These are phyloP conservation scores for Aspergillus novofumigatus DNA, from an alignment of 2,329 filamentous ascomycete species.

Conservation along the genomic window DNA sequence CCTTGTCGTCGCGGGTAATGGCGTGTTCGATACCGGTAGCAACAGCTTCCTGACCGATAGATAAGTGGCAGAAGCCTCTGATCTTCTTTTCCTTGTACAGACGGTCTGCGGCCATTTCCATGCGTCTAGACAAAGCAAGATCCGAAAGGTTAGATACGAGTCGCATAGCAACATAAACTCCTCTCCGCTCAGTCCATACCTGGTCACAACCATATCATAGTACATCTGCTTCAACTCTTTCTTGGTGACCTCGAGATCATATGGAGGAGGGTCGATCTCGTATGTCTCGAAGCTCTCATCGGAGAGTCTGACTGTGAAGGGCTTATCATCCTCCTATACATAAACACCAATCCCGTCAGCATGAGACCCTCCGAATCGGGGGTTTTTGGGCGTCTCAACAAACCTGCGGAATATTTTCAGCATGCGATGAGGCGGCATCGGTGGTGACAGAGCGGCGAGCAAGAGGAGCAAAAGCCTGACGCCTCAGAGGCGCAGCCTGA, in stretches of 20 bases:
- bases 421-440: conserved; percentile 86
- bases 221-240: conserved; percentile 99
- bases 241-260: conserved; percentile 92
- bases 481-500: conserved; percentile 55
- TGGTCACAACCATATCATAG: conserved; percentile 89
- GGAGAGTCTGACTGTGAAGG: conserved; percentile 86
- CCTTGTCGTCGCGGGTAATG: conserved; percentile 82
- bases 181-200: conserved; percentile 55
- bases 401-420: conserved; percentile 73
- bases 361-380: conserved; percentile 5
- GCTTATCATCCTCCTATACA: conserved; percentile 81
- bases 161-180: background rate
- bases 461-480: conserved; percentile 43
- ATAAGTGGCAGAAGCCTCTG: conserved; percentile 98
- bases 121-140: conserved; percentile 61
- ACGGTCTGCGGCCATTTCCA: conserved; percentile 99
- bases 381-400: conserved; percentile 41
- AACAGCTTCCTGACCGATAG: conserved; percentile 95
- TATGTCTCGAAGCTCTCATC: conserved; percentile 99
- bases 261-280: conserved; percentile 92
- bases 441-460: conserved; percentile 81
- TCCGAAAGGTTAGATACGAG: background rate
- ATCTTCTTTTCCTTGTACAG: conserved; percentile 99
- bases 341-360: conserved; percentile 17
- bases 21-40: conserved; percentile 96